Evolutionary conservation across 768 basidiomycete genomes (phyloP).

Genomic region (Rhodotorula kratochvilovae): DNA sequence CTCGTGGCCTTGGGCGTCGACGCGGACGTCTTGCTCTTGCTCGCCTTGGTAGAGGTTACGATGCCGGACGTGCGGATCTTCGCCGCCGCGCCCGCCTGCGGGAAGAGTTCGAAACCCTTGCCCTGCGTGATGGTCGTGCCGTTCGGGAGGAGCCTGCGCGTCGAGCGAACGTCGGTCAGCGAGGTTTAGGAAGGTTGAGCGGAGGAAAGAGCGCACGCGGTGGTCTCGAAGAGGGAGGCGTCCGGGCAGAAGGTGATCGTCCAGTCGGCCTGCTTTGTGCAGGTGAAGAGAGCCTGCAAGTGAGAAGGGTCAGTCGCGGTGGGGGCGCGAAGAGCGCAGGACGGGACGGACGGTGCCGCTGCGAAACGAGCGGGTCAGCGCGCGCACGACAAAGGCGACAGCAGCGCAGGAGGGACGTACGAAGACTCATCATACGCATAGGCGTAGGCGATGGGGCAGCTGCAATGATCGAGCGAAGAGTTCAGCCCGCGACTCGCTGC

Average conservation of each 20-base stretch:
- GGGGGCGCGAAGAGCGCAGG: background rate
- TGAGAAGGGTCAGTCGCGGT: background rate
- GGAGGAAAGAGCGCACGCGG: background rate
- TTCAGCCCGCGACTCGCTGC: background rate
- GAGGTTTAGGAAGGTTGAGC: background rate
- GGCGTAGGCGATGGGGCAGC: background rate
- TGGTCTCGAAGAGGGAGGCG: conserved; percentile 2
- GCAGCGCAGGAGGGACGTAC: background rate
- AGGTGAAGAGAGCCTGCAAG: conserved; percentile 19
- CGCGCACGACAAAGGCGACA: too few relatives aligned
- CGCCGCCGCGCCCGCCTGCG: background rate
- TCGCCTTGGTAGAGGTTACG: too few relatives aligned
- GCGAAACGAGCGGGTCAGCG: background rate
- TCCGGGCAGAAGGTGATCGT: conserved; percentile 16
- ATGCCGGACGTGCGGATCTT: too few relatives aligned
- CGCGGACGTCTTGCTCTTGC: too few relatives aligned
- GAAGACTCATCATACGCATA: conserved; percentile 7
- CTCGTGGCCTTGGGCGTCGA: too few relatives aligned
- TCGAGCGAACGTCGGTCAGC: background rate
- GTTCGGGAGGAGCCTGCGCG: conserved; percentile 8
- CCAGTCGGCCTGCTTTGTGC: conserved; percentile 5
- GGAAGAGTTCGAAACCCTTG: background rate
- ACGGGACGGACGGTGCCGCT: background rate
- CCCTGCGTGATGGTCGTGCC: conserved; percentile 3
- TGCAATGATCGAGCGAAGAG: background rate